Percentiles rank a stretch among this genome's conserved stretches.
Evolutionary conservation across 2,329 filamentous ascomycete genomes (phyloP).

Genomic region (Neonectria coccinea): DNA sequence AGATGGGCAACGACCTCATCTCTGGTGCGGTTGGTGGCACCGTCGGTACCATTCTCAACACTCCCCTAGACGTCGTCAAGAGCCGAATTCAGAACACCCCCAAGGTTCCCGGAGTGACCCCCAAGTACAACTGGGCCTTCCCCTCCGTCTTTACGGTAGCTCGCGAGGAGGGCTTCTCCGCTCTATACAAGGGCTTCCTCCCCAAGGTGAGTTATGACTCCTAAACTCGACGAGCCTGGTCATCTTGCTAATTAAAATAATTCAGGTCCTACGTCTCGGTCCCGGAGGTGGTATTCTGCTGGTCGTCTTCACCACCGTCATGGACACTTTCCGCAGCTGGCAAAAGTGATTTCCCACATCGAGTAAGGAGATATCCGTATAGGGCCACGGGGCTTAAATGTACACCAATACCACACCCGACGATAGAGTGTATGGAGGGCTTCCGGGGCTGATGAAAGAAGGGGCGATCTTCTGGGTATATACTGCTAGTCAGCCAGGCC

Average conservation of each 20-base stretch:
- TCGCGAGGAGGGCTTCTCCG: conserved; percentile 91
- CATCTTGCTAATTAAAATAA: conserved; percentile 25
- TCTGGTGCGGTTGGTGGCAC: conserved; percentile 92
- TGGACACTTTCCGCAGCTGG: conserved; percentile 88
- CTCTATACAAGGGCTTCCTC: conserved; percentile 97
- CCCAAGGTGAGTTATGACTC: conserved; percentile 83
- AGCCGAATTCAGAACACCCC: conserved; percentile 95
- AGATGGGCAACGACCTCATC: conserved; percentile 89
- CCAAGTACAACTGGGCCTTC: conserved; percentile 99
- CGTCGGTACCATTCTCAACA: conserved; percentile 89
- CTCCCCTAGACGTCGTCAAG: conserved; percentile 97
- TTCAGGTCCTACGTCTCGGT: conserved; percentile 61
- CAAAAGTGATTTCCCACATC: conserved; percentile 39
- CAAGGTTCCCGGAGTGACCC: conserved; percentile 81
- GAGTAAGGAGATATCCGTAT: conserved; percentile 25
- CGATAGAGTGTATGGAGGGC: conserved; percentile 27
- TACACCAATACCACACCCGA: conserved; percentile 35
- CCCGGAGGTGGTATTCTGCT: conserved; percentile 76
- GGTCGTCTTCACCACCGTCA: conserved; percentile 87
- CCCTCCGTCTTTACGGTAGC: conserved; percentile 86
- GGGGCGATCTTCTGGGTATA: conserved; percentile 27
- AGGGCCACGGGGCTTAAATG: conserved; percentile 25
- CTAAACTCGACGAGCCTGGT: not conserved
- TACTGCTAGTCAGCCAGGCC: conserved; percentile 13
- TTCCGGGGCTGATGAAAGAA: conserved; percentile 22